These are phyloP conservation scores for Scolecobasidium constrictum DNA, from an alignment of 2,329 filamentous ascomycete species.

Conservation along the genomic window DNA sequence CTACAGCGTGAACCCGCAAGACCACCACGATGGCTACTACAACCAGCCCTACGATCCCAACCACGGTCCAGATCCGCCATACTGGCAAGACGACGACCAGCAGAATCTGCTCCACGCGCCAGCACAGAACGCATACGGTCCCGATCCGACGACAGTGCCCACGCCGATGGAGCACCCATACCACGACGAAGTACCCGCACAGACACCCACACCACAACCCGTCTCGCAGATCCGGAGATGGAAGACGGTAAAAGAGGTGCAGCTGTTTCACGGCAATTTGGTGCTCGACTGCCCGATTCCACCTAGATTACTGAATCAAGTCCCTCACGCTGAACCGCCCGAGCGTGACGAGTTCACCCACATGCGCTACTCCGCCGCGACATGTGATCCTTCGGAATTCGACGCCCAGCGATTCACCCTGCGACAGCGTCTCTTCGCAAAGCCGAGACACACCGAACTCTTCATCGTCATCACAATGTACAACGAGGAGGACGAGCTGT, in stretches of 20 bases:
- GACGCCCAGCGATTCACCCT: slow-evolving; percentile 83
- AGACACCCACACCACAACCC: slow-evolving; percentile 39
- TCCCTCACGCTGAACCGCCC: slow-evolving; percentile 66
- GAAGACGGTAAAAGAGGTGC: slow-evolving; percentile 99
- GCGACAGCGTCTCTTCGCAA: slow-evolving; percentile 83
- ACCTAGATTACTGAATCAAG: slow-evolving; percentile 76
- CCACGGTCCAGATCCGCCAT: slow-evolving; percentile 41
- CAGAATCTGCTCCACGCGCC: slow-evolving; percentile 66
- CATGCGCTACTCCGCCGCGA: slow-evolving; percentile 90
- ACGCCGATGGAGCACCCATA: slow-evolving; percentile 33
- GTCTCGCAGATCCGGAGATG: slow-evolving; percentile 63
- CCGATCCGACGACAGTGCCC: slow-evolving; percentile 39
- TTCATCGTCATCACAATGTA: slow-evolving; percentile 99
- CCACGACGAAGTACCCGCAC: slow-evolving; percentile 26
- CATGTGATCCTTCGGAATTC: slow-evolving; percentile 84
- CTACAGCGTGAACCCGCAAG: slow-evolving; percentile 60
- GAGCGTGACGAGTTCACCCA: slow-evolving; percentile 82
- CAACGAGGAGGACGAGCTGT: slow-evolving; percentile 94
- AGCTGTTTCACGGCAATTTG: slow-evolving; percentile 90
- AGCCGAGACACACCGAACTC: slow-evolving; percentile 82
- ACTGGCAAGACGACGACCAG: slow-evolving; percentile 58
- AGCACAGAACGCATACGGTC: slow-evolving; percentile 47
- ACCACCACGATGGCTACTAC: slow-evolving; percentile 81
- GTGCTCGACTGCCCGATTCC: slow-evolving; percentile 95
- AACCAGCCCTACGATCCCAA: slow-evolving; percentile 70